A percentile compares a stretch with the other conserved stretches of the same genome.
Evolutionary conservation across 1,139 yeast genomes (phyloP).

Genomic region (Yamadazyma atmosphaerica): DNA sequence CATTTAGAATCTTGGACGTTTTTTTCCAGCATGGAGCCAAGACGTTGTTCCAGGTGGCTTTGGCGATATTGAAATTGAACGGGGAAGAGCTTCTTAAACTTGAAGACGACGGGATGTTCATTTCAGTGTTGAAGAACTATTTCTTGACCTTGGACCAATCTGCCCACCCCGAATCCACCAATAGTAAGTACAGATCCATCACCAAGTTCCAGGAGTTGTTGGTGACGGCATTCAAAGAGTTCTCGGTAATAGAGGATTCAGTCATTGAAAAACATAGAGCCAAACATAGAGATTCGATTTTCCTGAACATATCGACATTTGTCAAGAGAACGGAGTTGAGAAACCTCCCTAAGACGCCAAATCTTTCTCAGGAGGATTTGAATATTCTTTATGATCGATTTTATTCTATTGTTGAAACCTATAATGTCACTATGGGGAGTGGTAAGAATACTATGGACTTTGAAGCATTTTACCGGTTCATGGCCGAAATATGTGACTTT

Average conservation of each 20-base stretch:
- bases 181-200: constrained; percentile 62
- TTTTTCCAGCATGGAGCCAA: constrained; percentile 90
- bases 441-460: constrained; percentile 75
- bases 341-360: constrained; percentile 71
- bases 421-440: constrained; percentile 65
- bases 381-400: constrained; percentile 82
- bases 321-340: constrained; percentile 91
- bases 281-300: constrained; percentile 72
- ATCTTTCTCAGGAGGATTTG: constrained; percentile 57
- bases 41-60: constrained; percentile 87
- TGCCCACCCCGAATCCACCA: constrained; percentile 72
- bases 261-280: constrained; percentile 68
- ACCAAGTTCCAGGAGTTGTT: constrained; percentile 88
- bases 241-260: constrained; percentile 74
- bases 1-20: constrained; percentile 88
- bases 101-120: constrained; percentile 91
- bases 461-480: constrained; percentile 67
- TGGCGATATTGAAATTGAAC: constrained; percentile 82
- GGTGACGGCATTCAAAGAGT: constrained; percentile 91
- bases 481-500: constrained; percentile 86
- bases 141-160: constrained; percentile 77
- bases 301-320: constrained; percentile 83
- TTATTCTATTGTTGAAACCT: constrained; percentile 70
- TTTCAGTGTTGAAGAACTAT: constrained; percentile 79
- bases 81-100: constrained; percentile 80